Percentiles rank a stretch among this genome's conserved stretches.
These are phyloP conservation scores for Saturnispora sekii DNA, from an alignment of 805 yeast species.

Conservation along the genomic window DNA sequence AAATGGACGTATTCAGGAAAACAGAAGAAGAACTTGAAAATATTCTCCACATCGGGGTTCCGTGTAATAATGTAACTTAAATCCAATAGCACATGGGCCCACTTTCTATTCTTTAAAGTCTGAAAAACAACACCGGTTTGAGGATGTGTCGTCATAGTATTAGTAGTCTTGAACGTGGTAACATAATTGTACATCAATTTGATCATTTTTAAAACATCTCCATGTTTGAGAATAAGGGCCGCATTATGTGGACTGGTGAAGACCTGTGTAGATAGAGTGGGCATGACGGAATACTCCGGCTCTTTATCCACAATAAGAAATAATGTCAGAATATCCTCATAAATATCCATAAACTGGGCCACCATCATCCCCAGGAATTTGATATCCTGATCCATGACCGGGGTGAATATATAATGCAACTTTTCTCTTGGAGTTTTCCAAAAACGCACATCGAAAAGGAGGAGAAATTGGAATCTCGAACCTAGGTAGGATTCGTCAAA, in stretches of 20 bases:
- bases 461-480: conserved; percentile 49
- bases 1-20: conserved; percentile 48
- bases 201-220: conserved; percentile 52
- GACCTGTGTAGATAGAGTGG: conserved; percentile 70
- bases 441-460: conserved; percentile 59
- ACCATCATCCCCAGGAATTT: conserved; percentile 49
- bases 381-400: conserved; percentile 52
- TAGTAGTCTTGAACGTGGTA: conserved; percentile 36
- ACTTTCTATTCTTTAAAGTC: conserved; percentile 53
- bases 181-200: conserved; percentile 56
- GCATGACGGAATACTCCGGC: conserved; percentile 71
- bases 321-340: conserved; percentile 64
- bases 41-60: conserved; percentile 41
- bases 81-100: conserved; percentile 75
- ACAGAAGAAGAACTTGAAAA: conserved; percentile 24
- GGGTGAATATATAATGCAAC: conserved; percentile 56
- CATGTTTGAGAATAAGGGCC: conserved; percentile 48
- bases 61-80: conserved; percentile 68
- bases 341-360: conserved; percentile 75
- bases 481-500: conserved; percentile 25
- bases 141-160: conserved; percentile 27
- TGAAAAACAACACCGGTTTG: conserved; percentile 29
- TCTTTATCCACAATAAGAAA: conserved; percentile 73
- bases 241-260: conserved; percentile 86
- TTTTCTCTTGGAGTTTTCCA: conserved; percentile 53